Conservation (phyloP, 2,329 filamentous ascomycete species). For the Hypoxylon rubiginosum region DNA sequence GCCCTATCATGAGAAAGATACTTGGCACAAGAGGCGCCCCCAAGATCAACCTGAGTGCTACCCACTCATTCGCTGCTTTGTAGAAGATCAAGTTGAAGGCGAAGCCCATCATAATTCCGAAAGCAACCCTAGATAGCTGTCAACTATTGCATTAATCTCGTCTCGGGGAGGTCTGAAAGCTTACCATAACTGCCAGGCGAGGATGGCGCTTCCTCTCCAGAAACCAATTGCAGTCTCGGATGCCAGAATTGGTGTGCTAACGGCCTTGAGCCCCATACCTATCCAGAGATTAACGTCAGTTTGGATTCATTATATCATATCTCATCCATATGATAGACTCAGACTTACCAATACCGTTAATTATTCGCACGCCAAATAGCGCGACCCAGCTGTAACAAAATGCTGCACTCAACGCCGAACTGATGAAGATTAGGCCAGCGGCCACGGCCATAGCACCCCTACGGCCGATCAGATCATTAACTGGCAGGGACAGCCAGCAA, state of each 20-base stretch:
- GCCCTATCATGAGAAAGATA: slow-evolving; percentile 50
- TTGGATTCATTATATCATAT: background rate
- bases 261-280: slow-evolving; percentile 64
- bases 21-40: slow-evolving; percentile 55
- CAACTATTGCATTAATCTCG: background rate
- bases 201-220: slow-evolving; percentile 62
- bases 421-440: slow-evolving; percentile 56
- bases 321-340: too few species aligned
- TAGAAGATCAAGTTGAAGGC: slow-evolving; percentile 55
- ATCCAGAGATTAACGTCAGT: slow-evolving; percentile 2
- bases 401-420: slow-evolving; percentile 55
- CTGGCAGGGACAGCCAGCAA: slow-evolving; percentile 56
- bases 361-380: slow-evolving; percentile 53
- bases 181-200: slow-evolving; percentile 60
- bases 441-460: slow-evolving; percentile 57
- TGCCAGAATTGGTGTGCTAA: slow-evolving; percentile 62
- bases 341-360: slow-evolving; percentile 57
- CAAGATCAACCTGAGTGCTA: slow-evolving; percentile 52
- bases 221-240: slow-evolving; percentile 62
- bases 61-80: slow-evolving; percentile 30
- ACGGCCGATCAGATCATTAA: slow-evolving; percentile 58
- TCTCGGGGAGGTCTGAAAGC: background rate
- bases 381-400: slow-evolving; percentile 53
- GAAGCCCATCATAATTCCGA: slow-evolving; percentile 46
- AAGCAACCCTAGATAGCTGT: slow-evolving; percentile 40